phyloP scores from a whole-genome alignment of 1,139 yeast genomes.

The Casaregolazyma suthepensis region DNA sequence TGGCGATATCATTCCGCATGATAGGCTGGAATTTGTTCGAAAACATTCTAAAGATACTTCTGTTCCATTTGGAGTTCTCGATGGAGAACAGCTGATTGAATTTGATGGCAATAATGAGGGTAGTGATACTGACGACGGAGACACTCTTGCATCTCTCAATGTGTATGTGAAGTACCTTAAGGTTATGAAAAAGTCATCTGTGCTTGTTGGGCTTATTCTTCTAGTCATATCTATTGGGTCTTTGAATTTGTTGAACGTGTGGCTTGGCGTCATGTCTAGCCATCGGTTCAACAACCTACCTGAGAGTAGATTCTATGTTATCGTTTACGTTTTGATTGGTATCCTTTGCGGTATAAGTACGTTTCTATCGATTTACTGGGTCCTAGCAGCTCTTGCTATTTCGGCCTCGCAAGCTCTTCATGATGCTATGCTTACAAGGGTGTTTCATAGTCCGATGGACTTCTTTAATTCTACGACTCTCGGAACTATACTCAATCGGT shows the following conservation, averaged over 20 bases:
- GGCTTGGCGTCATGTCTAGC: not conserved
- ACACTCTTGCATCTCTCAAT: not conserved
- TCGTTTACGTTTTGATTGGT: not conserved
- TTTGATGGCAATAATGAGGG: not conserved
- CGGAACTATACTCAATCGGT: conserved; percentile 66
- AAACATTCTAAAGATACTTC: not conserved
- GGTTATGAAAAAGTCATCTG: not conserved
- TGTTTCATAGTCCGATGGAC: conserved; percentile 69
- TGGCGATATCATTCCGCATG: not conserved
- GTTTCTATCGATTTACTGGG: not conserved
- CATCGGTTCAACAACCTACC: not conserved
- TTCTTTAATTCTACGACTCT: conserved; percentile 63
- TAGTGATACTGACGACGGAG: not conserved
- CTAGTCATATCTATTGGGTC: not conserved
- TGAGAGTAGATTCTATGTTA: not conserved
- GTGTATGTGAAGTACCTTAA: not conserved
- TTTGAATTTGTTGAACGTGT: not conserved
- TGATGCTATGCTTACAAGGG: conserved; percentile 69
- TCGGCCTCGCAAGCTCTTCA: conserved; percentile 59
- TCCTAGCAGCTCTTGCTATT: not conserved
- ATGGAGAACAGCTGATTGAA: not conserved
- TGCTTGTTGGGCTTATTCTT: not conserved
- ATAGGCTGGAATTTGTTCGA: not conserved
- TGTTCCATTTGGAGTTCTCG: not conserved
- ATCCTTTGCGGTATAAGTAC: not conserved